phyloP scores from a whole-genome alignment of 495 filamentous ascomycete genomes.

The Aspergillus diversus region DNA sequence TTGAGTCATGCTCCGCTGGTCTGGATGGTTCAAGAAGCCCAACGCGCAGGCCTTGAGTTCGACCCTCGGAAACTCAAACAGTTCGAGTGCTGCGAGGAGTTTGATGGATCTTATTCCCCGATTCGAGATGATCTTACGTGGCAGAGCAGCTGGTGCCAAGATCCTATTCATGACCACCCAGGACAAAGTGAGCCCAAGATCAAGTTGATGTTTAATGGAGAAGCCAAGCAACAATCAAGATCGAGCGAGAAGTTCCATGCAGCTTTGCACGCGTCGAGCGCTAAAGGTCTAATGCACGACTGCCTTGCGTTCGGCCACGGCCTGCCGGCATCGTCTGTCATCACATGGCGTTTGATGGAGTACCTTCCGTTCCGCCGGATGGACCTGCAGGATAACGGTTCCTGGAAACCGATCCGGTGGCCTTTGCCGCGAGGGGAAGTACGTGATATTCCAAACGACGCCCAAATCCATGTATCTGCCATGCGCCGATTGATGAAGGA shows the following conservation, averaged over 20 bases:
- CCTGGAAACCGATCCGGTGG: conserved; percentile 77
- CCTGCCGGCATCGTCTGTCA: conserved; percentile 41
- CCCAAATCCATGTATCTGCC: conserved; percentile 68
- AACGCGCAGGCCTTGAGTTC: conserved; percentile 71
- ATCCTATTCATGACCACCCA: conserved; percentile 19
- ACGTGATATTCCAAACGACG: conserved; percentile 72
- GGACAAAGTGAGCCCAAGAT: conserved; percentile 4
- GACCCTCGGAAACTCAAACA: conserved; percentile 68
- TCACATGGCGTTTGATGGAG: conserved; percentile 79
- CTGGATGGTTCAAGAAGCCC: conserved; percentile 85
- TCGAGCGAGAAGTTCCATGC: conserved; percentile 53
- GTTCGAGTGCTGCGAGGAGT: conserved; percentile 63
- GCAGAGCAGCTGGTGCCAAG: conserved; percentile 29
- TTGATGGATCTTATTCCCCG: conserved; percentile 45
- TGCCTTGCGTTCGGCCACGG: conserved; percentile 49
- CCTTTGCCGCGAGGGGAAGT: conserved; percentile 75
- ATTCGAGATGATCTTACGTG: conserved; percentile 46
- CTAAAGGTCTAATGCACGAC: conserved; percentile 71
- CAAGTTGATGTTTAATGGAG: background rate
- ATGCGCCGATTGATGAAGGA: conserved; percentile 69
- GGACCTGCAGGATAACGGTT: conserved; percentile 69
- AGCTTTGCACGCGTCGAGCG: conserved; percentile 60
- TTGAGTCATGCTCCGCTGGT: conserved; percentile 76
- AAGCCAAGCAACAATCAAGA: conserved; percentile 33
- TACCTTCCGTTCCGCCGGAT: conserved; percentile 78